A percentile compares a stretch with the other conserved stretches of the same genome.
Evolutionary conservation across 2,329 filamentous ascomycete genomes (phyloP).

Genomic region (Fusarium sp.): DNA sequence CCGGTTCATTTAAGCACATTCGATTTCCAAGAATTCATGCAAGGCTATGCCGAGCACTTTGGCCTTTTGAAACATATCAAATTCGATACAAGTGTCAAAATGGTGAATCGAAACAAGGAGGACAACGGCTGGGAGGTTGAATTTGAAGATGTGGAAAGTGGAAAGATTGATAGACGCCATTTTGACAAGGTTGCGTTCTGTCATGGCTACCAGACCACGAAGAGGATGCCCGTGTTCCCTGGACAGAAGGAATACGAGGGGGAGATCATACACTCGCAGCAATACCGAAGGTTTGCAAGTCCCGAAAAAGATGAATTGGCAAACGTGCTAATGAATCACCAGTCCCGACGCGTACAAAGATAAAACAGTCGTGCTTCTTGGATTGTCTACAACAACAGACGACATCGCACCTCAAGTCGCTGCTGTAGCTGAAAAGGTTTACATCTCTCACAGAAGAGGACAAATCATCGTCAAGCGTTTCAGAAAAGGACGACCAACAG

Average conservation of each 20-base stretch:
- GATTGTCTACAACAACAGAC: constrained; percentile 12
- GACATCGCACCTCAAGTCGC: constrained; percentile 12
- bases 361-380: constrained; percentile 20
- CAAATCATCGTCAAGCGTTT: constrained; percentile 16
- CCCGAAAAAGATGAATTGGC: accelerated
- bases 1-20: constrained; percentile 9
- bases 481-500: constrained; percentile 13
- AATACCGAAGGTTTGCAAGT: constrained; percentile 10
- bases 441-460: constrained; percentile 21
- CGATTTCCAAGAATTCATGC: constrained; percentile 30
- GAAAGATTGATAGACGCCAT: not conserved
- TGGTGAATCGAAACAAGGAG: not conserved
- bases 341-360: constrained; percentile 1
- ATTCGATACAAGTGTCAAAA: constrained; percentile 9
- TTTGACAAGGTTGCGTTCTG: constrained; percentile 32
- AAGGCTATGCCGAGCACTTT: constrained; percentile 19
- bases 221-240: constrained; percentile 12
- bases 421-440: constrained; percentile 11
- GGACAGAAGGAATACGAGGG: constrained; percentile 6
- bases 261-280: constrained; percentile 19
- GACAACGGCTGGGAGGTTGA: constrained; percentile 10
- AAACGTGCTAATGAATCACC: accelerated
- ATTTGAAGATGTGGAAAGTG: not conserved
- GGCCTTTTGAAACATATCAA: not conserved
- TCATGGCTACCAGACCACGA: constrained; percentile 24